These are phyloP conservation scores for Dentipellis fragilis DNA, from an alignment of 768 basidiomycete species.

Conservation along the genomic window DNA sequence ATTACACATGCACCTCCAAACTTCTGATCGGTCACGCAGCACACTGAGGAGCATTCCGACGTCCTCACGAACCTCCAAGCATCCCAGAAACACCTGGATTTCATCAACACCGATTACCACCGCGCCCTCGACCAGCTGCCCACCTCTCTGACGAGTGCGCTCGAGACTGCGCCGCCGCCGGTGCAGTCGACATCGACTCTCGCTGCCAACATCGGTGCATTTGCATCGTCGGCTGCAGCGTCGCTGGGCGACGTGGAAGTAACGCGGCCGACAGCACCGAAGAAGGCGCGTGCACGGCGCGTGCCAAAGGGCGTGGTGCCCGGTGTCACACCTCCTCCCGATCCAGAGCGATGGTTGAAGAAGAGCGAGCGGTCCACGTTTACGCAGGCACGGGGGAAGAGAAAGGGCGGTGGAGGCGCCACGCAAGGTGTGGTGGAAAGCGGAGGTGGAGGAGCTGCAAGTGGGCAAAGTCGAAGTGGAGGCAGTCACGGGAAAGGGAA, in stretches of 20 bases:
- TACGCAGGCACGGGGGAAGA: slow-evolving; percentile 38
- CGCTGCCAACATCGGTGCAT: slow-evolving; percentile 16
- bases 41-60: slow-evolving; percentile 82
- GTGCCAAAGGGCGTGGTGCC: slow-evolving; percentile 68
- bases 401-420: slow-evolving; percentile 48
- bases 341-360: slow-evolving; percentile 85
- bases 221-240: slow-evolving; percentile 21
- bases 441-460: slow-evolving; percentile 19
- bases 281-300: slow-evolving; percentile 52
- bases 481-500: slow-evolving; percentile 42
- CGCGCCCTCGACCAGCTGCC: slow-evolving; percentile 55
- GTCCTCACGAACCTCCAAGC: slow-evolving; percentile 80
- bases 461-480: slow-evolving; percentile 26
- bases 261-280: slow-evolving; percentile 23
- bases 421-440: slow-evolving; percentile 54
- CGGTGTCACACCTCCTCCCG: slow-evolving; percentile 73
- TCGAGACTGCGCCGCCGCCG: slow-evolving; percentile 60
- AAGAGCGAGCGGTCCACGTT: slow-evolving; percentile 68
- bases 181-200: slow-evolving; percentile 25
- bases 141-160: slow-evolving; percentile 33
- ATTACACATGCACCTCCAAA: neutral
- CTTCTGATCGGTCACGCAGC: slow-evolving; percentile 30
- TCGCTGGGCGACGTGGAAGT: slow-evolving; percentile 16
- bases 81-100: slow-evolving; percentile 74
- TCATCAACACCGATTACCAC: slow-evolving; percentile 63